phyloP scores from a whole-genome alignment of 805 yeast species.

The Saccharomycopsis sp. region DNA sequence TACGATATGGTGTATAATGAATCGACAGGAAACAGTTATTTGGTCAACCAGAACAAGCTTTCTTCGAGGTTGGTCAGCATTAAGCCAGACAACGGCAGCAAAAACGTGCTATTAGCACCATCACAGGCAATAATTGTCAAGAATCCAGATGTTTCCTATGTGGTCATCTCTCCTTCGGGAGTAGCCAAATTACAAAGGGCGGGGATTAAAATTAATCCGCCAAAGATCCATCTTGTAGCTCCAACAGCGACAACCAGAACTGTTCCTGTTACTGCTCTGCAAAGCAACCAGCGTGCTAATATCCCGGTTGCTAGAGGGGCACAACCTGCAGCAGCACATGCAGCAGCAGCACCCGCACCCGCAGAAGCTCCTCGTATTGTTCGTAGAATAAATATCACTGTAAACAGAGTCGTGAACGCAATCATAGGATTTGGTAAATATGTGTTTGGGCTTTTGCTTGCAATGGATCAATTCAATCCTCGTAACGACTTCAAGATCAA shows the following conservation, averaged over 20 bases:
- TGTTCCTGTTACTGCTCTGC: too few relatives aligned
- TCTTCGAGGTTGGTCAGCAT: conserved; percentile 15
- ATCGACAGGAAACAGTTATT: neutral
- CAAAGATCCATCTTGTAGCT: conserved; percentile 14
- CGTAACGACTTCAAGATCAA: neutral
- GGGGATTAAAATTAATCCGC: conserved; percentile 22
- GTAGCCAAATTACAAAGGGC: conserved; percentile 22
- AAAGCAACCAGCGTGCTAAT: too few relatives aligned
- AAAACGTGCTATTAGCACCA: conserved; percentile 21
- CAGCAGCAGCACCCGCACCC: neutral
- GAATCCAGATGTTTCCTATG: conserved; percentile 24
- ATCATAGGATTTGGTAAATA: neutral
- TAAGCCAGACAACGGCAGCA: conserved; percentile 13
- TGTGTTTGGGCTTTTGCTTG: neutral
- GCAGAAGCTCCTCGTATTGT: neutral
- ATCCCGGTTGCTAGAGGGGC: too few relatives aligned
- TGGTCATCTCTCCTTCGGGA: conserved; percentile 28
- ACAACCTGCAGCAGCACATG: too few relatives aligned
- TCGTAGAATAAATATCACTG: neutral
- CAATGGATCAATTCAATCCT: neutral
- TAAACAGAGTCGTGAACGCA: neutral
- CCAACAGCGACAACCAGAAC: neutral
- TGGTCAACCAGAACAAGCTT: conserved; percentile 1
- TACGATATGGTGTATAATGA: conserved; percentile 5
- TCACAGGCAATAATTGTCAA: conserved; percentile 25